A percentile compares a stretch with the other conserved stretches of the same genome.
These are phyloP conservation scores for Solanum pimpinellifolium DNA, from an alignment of 257 asterid species.

Conservation along the genomic window DNA sequence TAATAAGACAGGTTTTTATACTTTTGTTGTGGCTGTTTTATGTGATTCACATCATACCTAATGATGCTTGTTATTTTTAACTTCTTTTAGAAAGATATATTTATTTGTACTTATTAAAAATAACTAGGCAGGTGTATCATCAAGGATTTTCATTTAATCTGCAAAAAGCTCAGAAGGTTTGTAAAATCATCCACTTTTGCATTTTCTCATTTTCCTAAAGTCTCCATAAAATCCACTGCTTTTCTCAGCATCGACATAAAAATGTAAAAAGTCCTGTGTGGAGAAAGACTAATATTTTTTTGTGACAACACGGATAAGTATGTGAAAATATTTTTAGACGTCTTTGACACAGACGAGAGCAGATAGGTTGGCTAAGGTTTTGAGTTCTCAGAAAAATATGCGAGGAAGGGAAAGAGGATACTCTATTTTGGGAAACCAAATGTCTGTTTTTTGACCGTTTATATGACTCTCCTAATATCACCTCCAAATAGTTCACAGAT, in stretches of 20 bases:
- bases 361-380: not conserved
- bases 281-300: not conserved
- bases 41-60: not conserved
- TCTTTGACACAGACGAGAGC: not conserved
- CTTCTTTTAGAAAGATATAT: not conserved
- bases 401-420: not conserved
- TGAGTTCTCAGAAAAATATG: not conserved
- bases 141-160: not conserved
- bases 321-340: not conserved
- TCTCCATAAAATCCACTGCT: not conserved
- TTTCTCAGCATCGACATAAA: not conserved
- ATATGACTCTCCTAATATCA: not conserved
- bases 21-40: not conserved
- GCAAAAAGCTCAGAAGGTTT: not conserved
- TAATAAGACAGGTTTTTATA: not conserved
- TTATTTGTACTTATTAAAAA: not conserved
- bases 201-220: not conserved
- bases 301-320: not conserved
- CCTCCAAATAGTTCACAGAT: not conserved
- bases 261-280: not conserved
- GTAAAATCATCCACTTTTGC: not conserved
- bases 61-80: not conserved
- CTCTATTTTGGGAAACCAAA: not conserved
- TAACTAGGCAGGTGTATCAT: not conserved
- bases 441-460: not conserved